Evolutionary conservation across 2,329 filamentous ascomycete species (phyloP), one percentile per base, ranked within the genome.

Genomic region (Elsinoe necatrix): DNA sequence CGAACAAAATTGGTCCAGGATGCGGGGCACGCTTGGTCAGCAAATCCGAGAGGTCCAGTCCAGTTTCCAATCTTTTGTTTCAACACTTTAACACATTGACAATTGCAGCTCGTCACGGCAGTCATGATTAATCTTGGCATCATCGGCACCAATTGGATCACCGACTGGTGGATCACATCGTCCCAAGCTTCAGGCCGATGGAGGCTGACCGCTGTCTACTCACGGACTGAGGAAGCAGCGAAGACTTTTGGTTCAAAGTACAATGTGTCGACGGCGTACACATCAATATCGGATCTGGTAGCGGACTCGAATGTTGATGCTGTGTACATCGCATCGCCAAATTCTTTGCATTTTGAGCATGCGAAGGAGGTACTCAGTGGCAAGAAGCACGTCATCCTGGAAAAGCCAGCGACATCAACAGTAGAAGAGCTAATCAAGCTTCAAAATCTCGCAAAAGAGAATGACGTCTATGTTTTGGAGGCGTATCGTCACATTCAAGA

Each of bases 401-500:
- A 78, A 63, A 78, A 78, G 62, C 75, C 75, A 4, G 71, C 73
- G 0, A 74, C 73, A 23, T 71, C 68, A 21, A 77, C 71, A 1
- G 61, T 67, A 23, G 60, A 63, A 1, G 73, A 77, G 60, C 67
- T 77, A 2, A 68, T 74, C 34, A 66, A 72, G 25, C 64, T 77
- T 11, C 75, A 76, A 64, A 60, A 62, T 14, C 64, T 72, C 12
- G 73, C 75, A 1, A 67, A 72, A 42, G 63, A 67, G 35, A 69
- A 75, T 20, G 64, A 66, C 14, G 68, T 76, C 8, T 71, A 73
- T 59, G 63, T 77, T 12, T 69, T 78, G 57, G 75, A 78, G 65
- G 75, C 75, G 14, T 77, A 70, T 67, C 67, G 75, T 34, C 75
- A 78, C 62, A 71, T 77, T 51, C 75, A 77, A 65, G 75, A 77